Conservation (phyloP, 2,329 filamentous ascomycete species). For the Rachicladosporium sp. region DNA sequence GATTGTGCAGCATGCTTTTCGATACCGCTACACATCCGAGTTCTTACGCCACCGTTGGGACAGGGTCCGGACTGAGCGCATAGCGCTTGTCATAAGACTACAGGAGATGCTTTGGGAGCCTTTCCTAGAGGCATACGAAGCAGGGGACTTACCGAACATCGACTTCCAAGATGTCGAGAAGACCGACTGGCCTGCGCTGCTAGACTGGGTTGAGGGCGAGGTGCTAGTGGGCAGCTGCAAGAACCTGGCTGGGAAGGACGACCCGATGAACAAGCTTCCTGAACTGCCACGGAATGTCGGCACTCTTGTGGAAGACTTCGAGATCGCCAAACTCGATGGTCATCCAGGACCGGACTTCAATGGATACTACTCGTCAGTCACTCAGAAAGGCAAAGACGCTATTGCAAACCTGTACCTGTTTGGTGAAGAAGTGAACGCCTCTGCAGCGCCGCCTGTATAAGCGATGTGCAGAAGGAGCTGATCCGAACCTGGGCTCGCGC, state of each 20-base stretch:
- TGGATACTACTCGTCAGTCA: too few relatives aligned
- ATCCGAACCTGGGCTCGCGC: slow-evolving; percentile 35
- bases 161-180: slow-evolving; percentile 50
- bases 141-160: slow-evolving; percentile 46
- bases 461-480: slow-evolving; percentile 12
- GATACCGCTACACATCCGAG: slow-evolving; percentile 24
- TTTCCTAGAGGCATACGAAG: slow-evolving; percentile 55
- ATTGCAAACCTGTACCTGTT: too few relatives aligned
- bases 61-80: slow-evolving; percentile 13
- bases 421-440: slow-evolving; percentile 4
- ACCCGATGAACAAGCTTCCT: slow-evolving; percentile 1
- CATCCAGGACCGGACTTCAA: too few relatives aligned
- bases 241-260: neutral
- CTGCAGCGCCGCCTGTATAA: neutral
- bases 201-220: slow-evolving; percentile 52
- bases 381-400: too few relatives aligned
- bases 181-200: slow-evolving; percentile 56
- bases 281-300: neutral
- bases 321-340: too few relatives aligned
- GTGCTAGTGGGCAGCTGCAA: slow-evolving; percentile 10
- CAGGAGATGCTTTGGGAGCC: slow-evolving; percentile 52
- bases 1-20: slow-evolving; percentile 27
- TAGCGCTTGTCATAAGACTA: slow-evolving; percentile 32
- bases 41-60: slow-evolving; percentile 29
- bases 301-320: too few relatives aligned